Base-by-base conservation (phyloP, 1,139 yeast genomes). In the Kazachstania sp. region DNA sequence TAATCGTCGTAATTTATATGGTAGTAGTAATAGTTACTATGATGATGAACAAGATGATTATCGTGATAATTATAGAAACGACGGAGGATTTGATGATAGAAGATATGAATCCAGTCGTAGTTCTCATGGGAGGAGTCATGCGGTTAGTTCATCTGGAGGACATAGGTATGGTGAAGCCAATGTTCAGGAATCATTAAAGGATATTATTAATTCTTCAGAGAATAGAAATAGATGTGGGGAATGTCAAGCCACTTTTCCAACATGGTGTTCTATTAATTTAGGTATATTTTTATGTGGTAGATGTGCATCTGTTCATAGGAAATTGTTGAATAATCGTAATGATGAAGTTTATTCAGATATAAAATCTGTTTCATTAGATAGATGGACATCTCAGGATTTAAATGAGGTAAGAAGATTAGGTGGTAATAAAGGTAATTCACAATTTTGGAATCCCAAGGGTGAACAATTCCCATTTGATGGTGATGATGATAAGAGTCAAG, bases 221-320 rank as follows among this genome's bases (percentile, higher is more conserved):
- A 76, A 75, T 54, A 57, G 64, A 45, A 84, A 83, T 64, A 77
- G 72, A 58, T 84, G 94, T 65, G 92, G 86, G 39, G 94, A 84
- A 59, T 84, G 92, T 68, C 75, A 76, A 2, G 68, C 78, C 1
- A 61, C 73, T 2, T 79, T 75, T 62, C 92, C 92, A 4, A 83
- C 67, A 26, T 63, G 59, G 66, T 61, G 63, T 45, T 59, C 64
- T 1, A 44, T 54, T 4, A 62, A 59, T 44, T 48, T 65, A 43
- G 92, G 92, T 28, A 68, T 83, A 4, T 78, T 84, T 51, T 68
- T 84, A 29, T 84, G 94, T 67, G 92, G 90, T 4, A 70, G 88
- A 52, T 84, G 94, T 72, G 87, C 90, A 9, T 77, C 85, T 11
- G 72, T 77, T 7, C 70, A 67, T 47, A 56, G 66, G 41, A 66